Evolutionary conservation across 2,329 filamentous ascomycete species (phyloP), one percentile per base, ranked within the genome.

Genomic region (Xylaria sp.): DNA sequence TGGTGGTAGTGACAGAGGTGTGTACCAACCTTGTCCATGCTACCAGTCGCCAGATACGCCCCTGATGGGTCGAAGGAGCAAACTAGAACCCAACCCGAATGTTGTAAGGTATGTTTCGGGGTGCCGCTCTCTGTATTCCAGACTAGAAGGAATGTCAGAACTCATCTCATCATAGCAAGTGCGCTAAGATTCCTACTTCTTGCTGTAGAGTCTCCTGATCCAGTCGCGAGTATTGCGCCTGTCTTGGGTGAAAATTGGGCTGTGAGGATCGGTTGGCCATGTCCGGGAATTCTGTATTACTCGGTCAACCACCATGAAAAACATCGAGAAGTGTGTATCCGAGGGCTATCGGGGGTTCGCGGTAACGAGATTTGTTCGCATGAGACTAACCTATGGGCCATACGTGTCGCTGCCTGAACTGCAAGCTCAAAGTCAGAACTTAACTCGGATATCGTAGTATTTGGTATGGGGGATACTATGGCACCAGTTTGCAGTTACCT

Each of bases 51-150:
- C 60, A 98, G 87, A 54, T 91, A 87, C 34, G 87, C 86, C 12
- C 92, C 93, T 77, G 98, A 94, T 0, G 94, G 94, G 15, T 92
- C 94, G 89, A 93, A 98, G 64, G 90, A 89, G 3, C 97, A 93
- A 1, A 90, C 93, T 65, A 98, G 82, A 3, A 98, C 94, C 94
- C 94, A 98, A 69, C 92, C 92, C 1, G 91, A 91, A 80, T 98
- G 96, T 75, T 93, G 92, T 58, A 98, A 82, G 0, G 94, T 98
- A 80, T 92, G 89, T 70, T 93, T 88, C 0, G 94, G 94, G 12
- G 94, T 98, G 57, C 94, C 94, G 0, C 94, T 98, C 76, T 98
- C 93, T 58, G 94, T 94, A 77, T 99, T 94, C 94, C 94, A 98
- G 82, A 73, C 72, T 73, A 56, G 3, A 60, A 46, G 3, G 8